These are phyloP conservation scores for Henningerozyma blattae DNA, from an alignment of 805 yeast genomes.

Conservation along the genomic window DNA sequence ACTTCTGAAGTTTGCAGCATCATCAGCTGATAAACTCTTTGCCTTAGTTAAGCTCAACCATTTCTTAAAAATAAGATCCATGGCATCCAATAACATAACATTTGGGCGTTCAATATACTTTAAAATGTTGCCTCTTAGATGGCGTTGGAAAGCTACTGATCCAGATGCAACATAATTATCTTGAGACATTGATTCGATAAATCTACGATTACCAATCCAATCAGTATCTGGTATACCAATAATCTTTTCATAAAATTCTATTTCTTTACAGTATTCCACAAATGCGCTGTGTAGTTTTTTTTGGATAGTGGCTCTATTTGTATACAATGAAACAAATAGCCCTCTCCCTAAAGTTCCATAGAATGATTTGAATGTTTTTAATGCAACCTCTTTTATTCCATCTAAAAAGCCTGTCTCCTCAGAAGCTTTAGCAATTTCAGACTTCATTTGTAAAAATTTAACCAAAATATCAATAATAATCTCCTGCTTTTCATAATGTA, in stretches of 20 bases:
- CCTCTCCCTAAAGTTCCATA: slow-evolving; percentile 38
- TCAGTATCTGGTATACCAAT: slow-evolving; percentile 12
- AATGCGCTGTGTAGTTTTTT: slow-evolving; percentile 34
- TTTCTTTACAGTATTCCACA: slow-evolving; percentile 8
- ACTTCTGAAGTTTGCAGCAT: slow-evolving; percentile 41
- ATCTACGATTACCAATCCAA: slow-evolving; percentile 18
- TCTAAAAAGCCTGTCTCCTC: slow-evolving; percentile 15
- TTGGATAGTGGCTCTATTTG: slow-evolving; percentile 40
- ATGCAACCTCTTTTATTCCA: slow-evolving; percentile 16
- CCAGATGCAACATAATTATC: slow-evolving; percentile 58
- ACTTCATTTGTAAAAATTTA: slow-evolving; percentile 28
- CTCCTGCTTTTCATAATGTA: slow-evolving; percentile 23
- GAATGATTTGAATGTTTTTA: slow-evolving; percentile 22
- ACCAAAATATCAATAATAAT: slow-evolving; percentile 29
- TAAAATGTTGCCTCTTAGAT: slow-evolving; percentile 34
- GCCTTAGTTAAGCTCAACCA: slow-evolving; percentile 12
- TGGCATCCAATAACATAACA: slow-evolving; percentile 17
- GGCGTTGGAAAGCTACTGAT: slow-evolving; percentile 59
- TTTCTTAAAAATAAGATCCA: slow-evolving; percentile 26
- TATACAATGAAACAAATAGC: slow-evolving; percentile 37
- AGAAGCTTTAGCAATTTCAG: slow-evolving; percentile 19
- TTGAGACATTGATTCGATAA: slow-evolving; percentile 33
- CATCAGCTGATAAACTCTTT: slow-evolving; percentile 19
- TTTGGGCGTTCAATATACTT: slow-evolving; percentile 14
- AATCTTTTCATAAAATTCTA: slow-evolving; percentile 15